Base-by-base conservation (phyloP, 2,329 filamentous ascomycete genomes). In the Colletotrichum tabaci region DNA sequence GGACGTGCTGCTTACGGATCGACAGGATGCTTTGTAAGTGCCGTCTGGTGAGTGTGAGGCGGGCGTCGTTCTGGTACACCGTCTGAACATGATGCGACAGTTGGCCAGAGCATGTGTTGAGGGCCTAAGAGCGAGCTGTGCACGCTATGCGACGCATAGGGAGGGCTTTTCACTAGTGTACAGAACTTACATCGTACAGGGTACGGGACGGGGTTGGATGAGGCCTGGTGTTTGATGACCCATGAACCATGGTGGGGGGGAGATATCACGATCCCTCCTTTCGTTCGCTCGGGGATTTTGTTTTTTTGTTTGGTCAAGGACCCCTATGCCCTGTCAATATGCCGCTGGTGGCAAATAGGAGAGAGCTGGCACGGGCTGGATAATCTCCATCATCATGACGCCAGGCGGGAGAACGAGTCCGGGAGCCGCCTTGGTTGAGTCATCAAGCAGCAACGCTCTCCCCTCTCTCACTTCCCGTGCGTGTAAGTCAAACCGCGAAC, bases 31-130 rank as follows among this genome's bases (percentile, higher is more conserved):
- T 60, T 49, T 61, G 23, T 35, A 50, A 56, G 44, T 61, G 42
- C 50, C 49, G 56, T 61, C 63, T 47, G 63, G 67, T 61, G 18
- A 58, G 18, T 49, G 38, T 38, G 64, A 63, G 52, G 64, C 57
- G 50, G 68, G 21, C 57, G 46, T 46, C 30, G 23, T 71, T 68
- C 58, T 52, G 57, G 64, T 38, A 71, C 64, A 71, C 64, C 64
- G 35, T 71, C 64, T 68, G 26, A 53, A 52, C 44, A 42, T 63
- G 68, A 67, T 71, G 68, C 57, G 68, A 71, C 68, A 71, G 26
- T 44, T 52, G 30, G 68, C 58, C 6, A 26, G 64, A 71, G 64
- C 52, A 67, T 62, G 52, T 71, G 52, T 68, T 52, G 8, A 30
- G 68, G 61, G 52, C 12, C 47, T 52, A 15, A 50, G 46, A 21